Base-by-base conservation (phyloP, 2,329 filamentous ascomycete genomes). In the Colletotrichum siamense region DNA sequence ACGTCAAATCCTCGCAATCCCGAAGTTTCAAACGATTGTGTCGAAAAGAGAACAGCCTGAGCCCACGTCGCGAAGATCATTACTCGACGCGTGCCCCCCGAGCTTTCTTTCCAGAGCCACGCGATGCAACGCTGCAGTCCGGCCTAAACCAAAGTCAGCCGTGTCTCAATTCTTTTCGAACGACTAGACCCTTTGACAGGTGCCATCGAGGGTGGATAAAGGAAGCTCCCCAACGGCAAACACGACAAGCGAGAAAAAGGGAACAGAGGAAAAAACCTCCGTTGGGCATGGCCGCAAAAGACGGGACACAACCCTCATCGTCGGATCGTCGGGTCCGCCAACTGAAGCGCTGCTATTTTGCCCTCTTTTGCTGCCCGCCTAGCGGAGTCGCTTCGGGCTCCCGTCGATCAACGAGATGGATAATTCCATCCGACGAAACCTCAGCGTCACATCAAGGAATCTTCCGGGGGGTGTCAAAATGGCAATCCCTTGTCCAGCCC, bases 51-150 rank as follows among this genome's bases (percentile, higher is more conserved):
- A 15, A 24, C 55, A 39, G 62, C 8, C 13, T 62, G 24, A 70
- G 57, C 67, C 26, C n/a, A 26, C 10, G 18, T 12, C 18, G 57
- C 30, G 69, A 39, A 62, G 69, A 73, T 75, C 73, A 49, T 73
- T 73, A 61, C 69, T 66, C 63, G 28, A 24, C 73, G 73, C 4
- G 52, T 36, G 39, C 39, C 36, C 34, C 22, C 62, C 30, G 64
- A 61, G 49, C 49, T 26, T 36, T 28, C 26, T 52, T 34, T 22
- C 62, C 62, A 55, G 63, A 26, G 44, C 59, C 22, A 13, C 49
- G 62, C 69, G 63, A 75, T 75, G 55, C 69, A 63, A 75, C 73
- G 69, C 69, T 72, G 55, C 55, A 71, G 18, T 36, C 10, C 69
- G 22, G 62, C 39, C 69, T 68, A 62, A 22, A 22, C 55, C 62